phyloP scores from a whole-genome alignment of 1,284 basidiomycete genomes.

The Inonotus obliquus region DNA sequence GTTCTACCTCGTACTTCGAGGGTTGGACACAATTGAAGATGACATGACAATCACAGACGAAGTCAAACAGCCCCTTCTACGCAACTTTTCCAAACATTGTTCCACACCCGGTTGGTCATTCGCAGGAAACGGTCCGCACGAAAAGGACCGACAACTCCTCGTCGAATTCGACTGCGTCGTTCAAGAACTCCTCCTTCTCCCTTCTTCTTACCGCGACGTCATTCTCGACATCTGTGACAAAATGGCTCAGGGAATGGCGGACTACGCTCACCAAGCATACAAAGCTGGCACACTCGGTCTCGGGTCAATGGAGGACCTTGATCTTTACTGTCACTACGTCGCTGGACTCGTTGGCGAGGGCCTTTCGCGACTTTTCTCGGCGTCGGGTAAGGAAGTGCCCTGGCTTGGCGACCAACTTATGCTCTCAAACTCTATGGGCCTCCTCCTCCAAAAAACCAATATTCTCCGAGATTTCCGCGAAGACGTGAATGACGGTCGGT shows the following conservation, averaged over 20 bases:
- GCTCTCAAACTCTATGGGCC: conserved; percentile 94
- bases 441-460: conserved; percentile 97
- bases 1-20: conserved; percentile 94
- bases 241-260: conserved; percentile 96
- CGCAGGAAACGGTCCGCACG: conserved; percentile 76
- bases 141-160: conserved; percentile 88
- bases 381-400: conserved; percentile 78
- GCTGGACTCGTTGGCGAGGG: conserved; percentile 98
- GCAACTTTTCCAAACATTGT: conserved; percentile 80
- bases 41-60: conserved; percentile 94
- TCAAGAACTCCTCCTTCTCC: conserved; percentile 73
- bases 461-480: conserved; percentile 96
- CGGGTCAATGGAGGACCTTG: conserved; percentile 79
- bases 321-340: conserved; percentile 98
- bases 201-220: conserved; percentile 70
- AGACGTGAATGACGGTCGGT: conserved; percentile 81
- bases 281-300: conserved; percentile 67
- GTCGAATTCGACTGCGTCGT: conserved; percentile 85
- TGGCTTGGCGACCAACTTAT: conserved; percentile 82
- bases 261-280: conserved; percentile 83
- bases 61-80: conserved; percentile 83
- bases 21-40: conserved; percentile 95
- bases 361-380: conserved; percentile 85
- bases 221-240: conserved; percentile 81
- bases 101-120: conserved; percentile 88